Conservation (phyloP, 352 stramenopile genomes). For the Globisporangium iwayamae region DNA sequence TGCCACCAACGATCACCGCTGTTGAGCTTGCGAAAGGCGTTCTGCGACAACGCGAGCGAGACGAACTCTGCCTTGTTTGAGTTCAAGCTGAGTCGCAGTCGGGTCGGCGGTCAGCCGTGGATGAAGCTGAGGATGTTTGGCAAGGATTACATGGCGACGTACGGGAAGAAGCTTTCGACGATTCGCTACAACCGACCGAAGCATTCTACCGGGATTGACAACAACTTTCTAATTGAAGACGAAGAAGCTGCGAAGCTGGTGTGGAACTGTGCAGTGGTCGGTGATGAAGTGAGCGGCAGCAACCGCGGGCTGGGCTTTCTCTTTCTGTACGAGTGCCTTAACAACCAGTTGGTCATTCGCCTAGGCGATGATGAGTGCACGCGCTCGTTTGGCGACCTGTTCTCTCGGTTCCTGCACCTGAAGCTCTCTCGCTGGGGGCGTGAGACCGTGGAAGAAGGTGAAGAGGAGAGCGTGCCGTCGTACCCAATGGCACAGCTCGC, state of each 20-base stretch:
- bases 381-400: slow-evolving; percentile 74
- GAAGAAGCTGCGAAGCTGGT: slow-evolving; percentile 77
- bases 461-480: slow-evolving; percentile 74
- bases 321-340: slow-evolving; percentile 83
- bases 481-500: slow-evolving; percentile 76
- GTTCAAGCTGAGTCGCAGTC: slow-evolving; percentile 65
- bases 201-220: slow-evolving; percentile 41
- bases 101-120: slow-evolving; percentile 80
- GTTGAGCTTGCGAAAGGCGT: slow-evolving; percentile 64
- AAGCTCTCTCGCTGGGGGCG: slow-evolving; percentile 83
- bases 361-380: slow-evolving; percentile 73
- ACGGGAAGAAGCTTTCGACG: slow-evolving; percentile 78
- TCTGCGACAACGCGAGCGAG: slow-evolving; percentile 48
- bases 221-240: slow-evolving; percentile 70
- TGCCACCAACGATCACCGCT: slow-evolving; percentile 68
- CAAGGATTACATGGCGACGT: slow-evolving; percentile 66
- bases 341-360: slow-evolving; percentile 56
- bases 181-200: slow-evolving; percentile 84
- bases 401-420: slow-evolving; percentile 72
- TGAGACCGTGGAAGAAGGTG: slow-evolving; percentile 80
- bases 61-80: slow-evolving; percentile 31
- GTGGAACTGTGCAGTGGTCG: slow-evolving; percentile 79
- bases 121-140: slow-evolving; percentile 79
- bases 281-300: slow-evolving; percentile 77
- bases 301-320: slow-evolving; percentile 78